A percentile compares a stretch with the other conserved stretches of the same genome.
phyloP scores from a whole-genome alignment of 2,329 filamentous ascomycete genomes.

The Scedosporium apiospermum region DNA sequence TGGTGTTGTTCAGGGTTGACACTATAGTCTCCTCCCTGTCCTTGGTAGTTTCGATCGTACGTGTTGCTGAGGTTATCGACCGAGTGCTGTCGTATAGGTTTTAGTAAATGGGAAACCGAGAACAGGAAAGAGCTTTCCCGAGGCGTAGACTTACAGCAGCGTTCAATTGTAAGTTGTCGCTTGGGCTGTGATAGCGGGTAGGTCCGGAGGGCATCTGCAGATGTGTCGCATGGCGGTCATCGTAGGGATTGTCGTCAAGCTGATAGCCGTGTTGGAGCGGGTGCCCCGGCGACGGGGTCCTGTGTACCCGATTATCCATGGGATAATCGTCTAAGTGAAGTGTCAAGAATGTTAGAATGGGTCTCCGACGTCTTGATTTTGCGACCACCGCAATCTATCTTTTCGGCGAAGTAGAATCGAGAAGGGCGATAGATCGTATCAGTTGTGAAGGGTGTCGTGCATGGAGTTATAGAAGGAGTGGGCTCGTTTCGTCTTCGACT shows the following conservation, averaged over 20 bases:
- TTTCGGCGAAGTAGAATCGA: background rate
- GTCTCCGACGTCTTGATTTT: background rate
- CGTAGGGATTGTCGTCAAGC: slow-evolving; percentile 68
- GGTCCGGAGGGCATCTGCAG: slow-evolving; percentile 34
- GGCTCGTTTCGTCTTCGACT: background rate
- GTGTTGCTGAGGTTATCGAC: slow-evolving; percentile 37
- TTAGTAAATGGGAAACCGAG: background rate
- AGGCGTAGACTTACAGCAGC: slow-evolving; percentile 59
- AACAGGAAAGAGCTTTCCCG: background rate
- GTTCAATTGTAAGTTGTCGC: slow-evolving; percentile 73
- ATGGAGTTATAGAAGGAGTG: background rate
- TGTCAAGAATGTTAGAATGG: slow-evolving; percentile 5
- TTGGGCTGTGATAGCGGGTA: slow-evolving; percentile 29
- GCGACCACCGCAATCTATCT: background rate
- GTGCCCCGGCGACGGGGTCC: slow-evolving; percentile 69
- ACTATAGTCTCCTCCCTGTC: slow-evolving; percentile 59
- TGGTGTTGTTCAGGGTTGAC: slow-evolving; percentile 79
- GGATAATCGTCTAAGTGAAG: slow-evolving; percentile 44
- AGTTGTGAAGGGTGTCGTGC: background rate
- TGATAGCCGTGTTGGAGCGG: slow-evolving; percentile 69
- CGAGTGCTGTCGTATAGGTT: slow-evolving; percentile 32
- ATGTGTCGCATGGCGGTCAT: slow-evolving; percentile 31
- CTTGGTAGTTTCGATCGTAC: slow-evolving; percentile 34
- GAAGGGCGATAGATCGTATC: background rate
- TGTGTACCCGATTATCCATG: slow-evolving; percentile 49